phyloP scores from a whole-genome alignment of 768 basidiomycete genomes.

The Phanerochaete sordida region DNA sequence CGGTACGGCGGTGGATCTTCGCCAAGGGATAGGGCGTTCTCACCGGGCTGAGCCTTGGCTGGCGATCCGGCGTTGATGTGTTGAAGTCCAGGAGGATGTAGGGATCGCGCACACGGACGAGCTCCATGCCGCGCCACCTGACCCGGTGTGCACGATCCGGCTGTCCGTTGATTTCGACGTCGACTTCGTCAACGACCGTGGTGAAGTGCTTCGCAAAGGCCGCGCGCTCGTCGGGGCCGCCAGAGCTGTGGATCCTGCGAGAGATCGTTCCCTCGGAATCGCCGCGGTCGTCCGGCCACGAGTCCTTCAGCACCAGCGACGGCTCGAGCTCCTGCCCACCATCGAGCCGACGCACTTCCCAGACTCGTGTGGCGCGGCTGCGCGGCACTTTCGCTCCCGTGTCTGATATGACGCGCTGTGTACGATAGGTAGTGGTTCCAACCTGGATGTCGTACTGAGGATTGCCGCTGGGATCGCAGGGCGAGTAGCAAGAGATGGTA shows the following conservation, averaged over 20 bases:
- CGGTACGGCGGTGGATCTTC: neutral
- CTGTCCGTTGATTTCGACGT: neutral
- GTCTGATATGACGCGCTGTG: slow-evolving; percentile 1
- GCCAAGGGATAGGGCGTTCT: neutral
- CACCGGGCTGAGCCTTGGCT: neutral
- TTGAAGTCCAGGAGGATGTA: neutral
- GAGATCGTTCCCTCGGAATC: neutral
- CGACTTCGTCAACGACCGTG: neutral
- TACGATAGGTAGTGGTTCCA: neutral
- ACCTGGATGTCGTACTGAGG: neutral
- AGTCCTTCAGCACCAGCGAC: slow-evolving; percentile 9
- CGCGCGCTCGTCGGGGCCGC: neutral
- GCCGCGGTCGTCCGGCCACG: slow-evolving; percentile 6
- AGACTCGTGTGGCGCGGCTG: slow-evolving; percentile 9
- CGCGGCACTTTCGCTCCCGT: neutral
- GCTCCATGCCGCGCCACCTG: too few species aligned
- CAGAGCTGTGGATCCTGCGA: neutral
- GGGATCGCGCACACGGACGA: too few species aligned
- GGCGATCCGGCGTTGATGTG: neutral
- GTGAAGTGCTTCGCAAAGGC: neutral
- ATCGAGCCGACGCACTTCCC: neutral
- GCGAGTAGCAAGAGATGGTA: neutral
- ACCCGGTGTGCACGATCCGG: too few species aligned
- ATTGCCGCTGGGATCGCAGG: neutral
- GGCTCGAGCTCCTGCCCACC: neutral